phyloP scores from a whole-genome alignment of 2,329 filamentous ascomycete genomes.

The Alternaria tenuissima region DNA sequence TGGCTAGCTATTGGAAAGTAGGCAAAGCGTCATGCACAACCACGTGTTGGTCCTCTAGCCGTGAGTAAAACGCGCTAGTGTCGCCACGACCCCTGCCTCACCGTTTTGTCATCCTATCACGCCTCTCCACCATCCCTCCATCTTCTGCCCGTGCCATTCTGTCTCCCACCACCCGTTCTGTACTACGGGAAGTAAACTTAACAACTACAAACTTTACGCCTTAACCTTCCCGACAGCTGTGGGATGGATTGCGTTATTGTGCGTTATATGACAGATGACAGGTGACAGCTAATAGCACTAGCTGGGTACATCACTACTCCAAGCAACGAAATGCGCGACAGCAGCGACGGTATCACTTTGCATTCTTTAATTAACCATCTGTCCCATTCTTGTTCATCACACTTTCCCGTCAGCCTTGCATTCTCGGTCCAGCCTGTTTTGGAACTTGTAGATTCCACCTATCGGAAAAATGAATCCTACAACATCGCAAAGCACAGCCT shows the following conservation, averaged over 20 bases:
- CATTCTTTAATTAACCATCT: not conserved
- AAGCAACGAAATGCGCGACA: not conserved
- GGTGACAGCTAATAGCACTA: not conserved
- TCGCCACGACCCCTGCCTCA: not conserved
- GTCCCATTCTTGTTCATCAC: not conserved
- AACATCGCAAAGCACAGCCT: not conserved
- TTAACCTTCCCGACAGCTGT: not conserved
- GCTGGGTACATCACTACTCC: not conserved
- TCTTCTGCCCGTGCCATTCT: not conserved
- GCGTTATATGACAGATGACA: not conserved
- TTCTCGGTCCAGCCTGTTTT: not conserved
- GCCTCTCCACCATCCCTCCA: not conserved
- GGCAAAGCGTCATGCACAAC: conserved; percentile 11
- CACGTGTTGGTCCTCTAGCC: conserved; percentile 22
- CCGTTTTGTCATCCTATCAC: not conserved
- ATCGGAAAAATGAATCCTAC: conserved; percentile 8
- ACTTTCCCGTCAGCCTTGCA: not conserved
- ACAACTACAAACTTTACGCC: not conserved
- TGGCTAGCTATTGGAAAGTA: conserved; percentile 2
- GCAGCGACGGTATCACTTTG: not conserved
- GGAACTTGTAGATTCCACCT: conserved; percentile 4
- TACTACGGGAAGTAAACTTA: not conserved
- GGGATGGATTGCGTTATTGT: not conserved
- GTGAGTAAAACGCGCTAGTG: conserved; percentile 3
- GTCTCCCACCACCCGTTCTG: not conserved